Evolutionary conservation across 371 early-diverging fungal species (phyloP).

Genomic region (Mucor racemosus): DNA sequence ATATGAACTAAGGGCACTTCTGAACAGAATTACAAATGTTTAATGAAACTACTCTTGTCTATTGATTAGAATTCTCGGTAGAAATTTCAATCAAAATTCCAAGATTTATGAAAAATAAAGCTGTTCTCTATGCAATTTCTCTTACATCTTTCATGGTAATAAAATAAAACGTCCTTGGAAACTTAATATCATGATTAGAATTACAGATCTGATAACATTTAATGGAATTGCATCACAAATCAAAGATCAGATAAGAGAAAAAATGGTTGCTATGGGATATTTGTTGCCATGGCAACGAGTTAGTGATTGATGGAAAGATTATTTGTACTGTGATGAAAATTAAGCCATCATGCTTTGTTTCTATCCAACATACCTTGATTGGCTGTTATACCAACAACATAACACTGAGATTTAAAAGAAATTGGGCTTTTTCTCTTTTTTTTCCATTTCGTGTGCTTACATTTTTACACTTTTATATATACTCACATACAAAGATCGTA

Average conservation of each 20-base stretch:
- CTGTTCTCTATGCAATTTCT: background rate
- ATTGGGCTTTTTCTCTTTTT: background rate
- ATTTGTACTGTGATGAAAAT: background rate
- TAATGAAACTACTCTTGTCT: background rate
- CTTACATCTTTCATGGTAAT: background rate
- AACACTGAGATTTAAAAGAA: background rate
- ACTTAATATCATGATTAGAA: background rate
- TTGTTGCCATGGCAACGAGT: background rate
- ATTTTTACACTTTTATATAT: background rate
- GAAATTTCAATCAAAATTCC: background rate
- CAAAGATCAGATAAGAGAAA: background rate
- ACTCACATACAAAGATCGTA: background rate
- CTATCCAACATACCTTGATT: background rate
- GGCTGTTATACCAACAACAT: background rate
- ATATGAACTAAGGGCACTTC: background rate
- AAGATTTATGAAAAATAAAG: background rate
- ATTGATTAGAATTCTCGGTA: background rate
- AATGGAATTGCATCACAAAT: background rate
- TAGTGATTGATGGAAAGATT: background rate
- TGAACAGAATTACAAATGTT: background rate
- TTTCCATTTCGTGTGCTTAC: conserved; percentile 5
- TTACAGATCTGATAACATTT: background rate
- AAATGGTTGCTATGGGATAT: background rate
- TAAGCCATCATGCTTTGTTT: background rate
- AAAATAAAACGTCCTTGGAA: background rate